Evolutionary conservation across 2,329 filamentous ascomycete genomes (phyloP), one percentile per base, ranked within the genome.

Genomic region (Cladophialophora chaetospira): DNA sequence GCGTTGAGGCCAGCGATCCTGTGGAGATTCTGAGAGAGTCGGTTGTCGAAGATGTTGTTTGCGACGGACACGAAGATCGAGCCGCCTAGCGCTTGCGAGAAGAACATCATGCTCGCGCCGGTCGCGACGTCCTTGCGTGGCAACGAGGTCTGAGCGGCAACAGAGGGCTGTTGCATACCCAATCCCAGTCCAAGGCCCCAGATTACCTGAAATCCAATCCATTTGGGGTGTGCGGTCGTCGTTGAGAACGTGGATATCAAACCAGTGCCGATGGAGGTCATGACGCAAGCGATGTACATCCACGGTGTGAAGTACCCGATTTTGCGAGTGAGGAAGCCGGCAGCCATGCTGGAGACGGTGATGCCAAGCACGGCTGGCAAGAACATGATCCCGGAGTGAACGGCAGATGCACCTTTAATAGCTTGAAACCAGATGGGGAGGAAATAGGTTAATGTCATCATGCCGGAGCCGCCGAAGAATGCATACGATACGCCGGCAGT

Each of bases 401-500:
- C 67, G 0, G 77, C 67, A 10, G 64, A 69, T 10, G 66, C 67
- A 44, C 69, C 67, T 49, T 68, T 65, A 52, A 68, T 63, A 28
- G 65, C 64, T 48, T 70, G 67, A 60, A 70, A 70, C 63, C 64
- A 68, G 53, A 70, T 63, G 4, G 66, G 65, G 6, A 69, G 51
- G 52, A 61, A 68, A 54, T 68, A 70, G 19, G 63, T 45, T 26
- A 64, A 31, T 8, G 57, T 40, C 56, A 63, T 61, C 60, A 65
- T 61, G 9, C 48, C 50, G 8, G 52, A 56, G 15, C 62, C 65
- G 31, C 40, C 53, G 49, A 58, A 65, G 42, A 68, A 63, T 3
- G 77, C 76, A 60, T 75, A 78, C 21, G 73, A 69, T 1, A 75
- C 71, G 0, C 77, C 79, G 3, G 75, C 76, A 6, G 79, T 67